Evolutionary conservation across 371 early-diverging fungal genomes (phyloP).

Genomic region (Mortierella sp.): DNA sequence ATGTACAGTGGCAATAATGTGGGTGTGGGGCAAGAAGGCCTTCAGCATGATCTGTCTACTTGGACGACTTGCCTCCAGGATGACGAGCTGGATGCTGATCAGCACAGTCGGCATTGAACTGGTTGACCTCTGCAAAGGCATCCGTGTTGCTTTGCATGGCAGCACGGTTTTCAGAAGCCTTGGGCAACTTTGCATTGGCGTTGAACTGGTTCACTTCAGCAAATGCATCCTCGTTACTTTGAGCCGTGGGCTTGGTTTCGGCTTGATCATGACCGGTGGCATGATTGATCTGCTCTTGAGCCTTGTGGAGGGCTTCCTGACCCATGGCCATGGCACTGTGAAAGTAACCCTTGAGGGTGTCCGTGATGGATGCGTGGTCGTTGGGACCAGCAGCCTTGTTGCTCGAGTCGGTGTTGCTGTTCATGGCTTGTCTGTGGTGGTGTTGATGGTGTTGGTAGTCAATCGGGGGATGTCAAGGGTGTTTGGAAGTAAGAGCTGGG

Average conservation of each 20-base stretch:
- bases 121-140: neutral
- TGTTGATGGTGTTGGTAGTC: constrained; percentile 5
- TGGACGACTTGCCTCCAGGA: constrained; percentile 11
- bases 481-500: neutral
- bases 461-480: neutral
- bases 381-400: constrained; percentile 3
- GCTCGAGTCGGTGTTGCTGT: no score
- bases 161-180: no score
- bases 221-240: constrained; percentile 6
- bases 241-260: neutral
- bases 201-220: constrained; percentile 29
- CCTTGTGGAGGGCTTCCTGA: constrained; percentile 21
- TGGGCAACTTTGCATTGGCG: no score
- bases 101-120: constrained; percentile 5
- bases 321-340: constrained; percentile 27
- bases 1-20: no score
- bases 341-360: constrained; percentile 28
- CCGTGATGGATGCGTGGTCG: constrained; percentile 18
- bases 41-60: neutral
- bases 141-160: neutral
- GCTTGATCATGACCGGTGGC: constrained; percentile 2
- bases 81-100: constrained; percentile 8
- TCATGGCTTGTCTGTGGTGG: neutral
- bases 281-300: constrained; percentile 23
- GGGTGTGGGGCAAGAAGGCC: neutral